These are phyloP conservation scores for Seiridium unicorne DNA, from an alignment of 2,329 filamentous ascomycete genomes.

Conservation along the genomic window DNA sequence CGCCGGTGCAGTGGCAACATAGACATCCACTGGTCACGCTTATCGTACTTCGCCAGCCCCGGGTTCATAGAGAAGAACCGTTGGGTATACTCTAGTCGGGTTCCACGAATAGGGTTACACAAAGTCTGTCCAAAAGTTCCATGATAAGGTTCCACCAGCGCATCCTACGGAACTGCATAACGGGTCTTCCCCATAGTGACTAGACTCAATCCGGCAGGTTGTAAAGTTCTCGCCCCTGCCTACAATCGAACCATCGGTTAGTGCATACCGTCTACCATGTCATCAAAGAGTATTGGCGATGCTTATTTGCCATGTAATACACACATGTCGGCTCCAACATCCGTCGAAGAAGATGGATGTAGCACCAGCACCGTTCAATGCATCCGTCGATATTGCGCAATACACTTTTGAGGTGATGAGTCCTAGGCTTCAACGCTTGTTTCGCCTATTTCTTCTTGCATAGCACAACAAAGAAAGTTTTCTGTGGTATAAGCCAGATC, in stretches of 20 bases:
- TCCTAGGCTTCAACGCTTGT: background rate
- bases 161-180: background rate
- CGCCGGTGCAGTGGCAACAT: too few species aligned
- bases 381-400: too few species aligned
- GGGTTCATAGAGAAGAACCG: too few species aligned
- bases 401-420: too few species aligned
- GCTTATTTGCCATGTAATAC: background rate
- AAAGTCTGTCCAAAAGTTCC: background rate
- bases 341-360: too few species aligned
- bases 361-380: too few species aligned
- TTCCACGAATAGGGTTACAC: too few species aligned
- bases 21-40: too few species aligned
- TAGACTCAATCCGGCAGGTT: background rate
- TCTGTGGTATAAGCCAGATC: background rate
- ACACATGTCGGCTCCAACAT: background rate
- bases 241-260: background rate
- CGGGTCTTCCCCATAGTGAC: background rate
- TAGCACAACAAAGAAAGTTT: background rate
- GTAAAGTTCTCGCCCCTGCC: background rate
- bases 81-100: too few species aligned
- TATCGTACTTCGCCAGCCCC: too few species aligned
- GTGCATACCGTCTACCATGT: background rate
- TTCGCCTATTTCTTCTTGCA: background rate
- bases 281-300: background rate
- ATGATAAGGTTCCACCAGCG: background rate